phyloP scores from a whole-genome alignment of 768 basidiomycete genomes.

The Megacollybia marginata region DNA sequence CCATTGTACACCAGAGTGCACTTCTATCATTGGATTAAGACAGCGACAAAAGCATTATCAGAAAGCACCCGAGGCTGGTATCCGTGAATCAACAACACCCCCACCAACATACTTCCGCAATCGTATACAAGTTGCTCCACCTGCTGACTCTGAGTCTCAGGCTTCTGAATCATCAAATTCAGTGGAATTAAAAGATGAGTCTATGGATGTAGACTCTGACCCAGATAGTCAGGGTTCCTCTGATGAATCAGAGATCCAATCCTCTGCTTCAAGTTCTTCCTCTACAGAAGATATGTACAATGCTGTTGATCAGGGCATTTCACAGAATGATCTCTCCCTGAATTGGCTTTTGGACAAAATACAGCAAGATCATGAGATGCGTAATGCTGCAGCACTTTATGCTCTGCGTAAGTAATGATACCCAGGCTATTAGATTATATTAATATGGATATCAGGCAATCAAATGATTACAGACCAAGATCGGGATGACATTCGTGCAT shows the following conservation, averaged over 20 bases:
- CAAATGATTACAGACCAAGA: conserved; percentile 14
- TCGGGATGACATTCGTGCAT: conserved; percentile 20
- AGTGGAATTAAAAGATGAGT: too few species aligned
- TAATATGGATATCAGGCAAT: conserved; percentile 12
- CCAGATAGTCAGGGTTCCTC: too few species aligned
- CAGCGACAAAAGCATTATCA: background rate
- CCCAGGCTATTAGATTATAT: background rate
- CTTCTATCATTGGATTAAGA: background rate
- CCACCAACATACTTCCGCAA: background rate
- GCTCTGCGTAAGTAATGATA: background rate
- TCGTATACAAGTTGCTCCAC: background rate
- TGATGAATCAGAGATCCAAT: too few species aligned
- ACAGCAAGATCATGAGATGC: background rate
- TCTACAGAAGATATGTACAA: background rate
- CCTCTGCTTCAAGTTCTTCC: background rate
- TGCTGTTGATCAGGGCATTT: background rate
- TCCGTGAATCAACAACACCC: background rate
- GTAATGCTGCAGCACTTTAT: background rate
- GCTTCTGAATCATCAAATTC: background rate
- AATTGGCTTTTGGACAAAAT: background rate
- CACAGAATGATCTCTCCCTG: background rate
- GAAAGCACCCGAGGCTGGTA: background rate
- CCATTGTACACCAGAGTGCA: background rate
- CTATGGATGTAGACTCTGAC: background rate
- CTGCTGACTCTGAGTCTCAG: background rate